Evolutionary conservation across 169 alveolate genomes (phyloP), one percentile per base, ranked within the genome.

Genomic region (Plasmodium gallinaceum): DNA sequence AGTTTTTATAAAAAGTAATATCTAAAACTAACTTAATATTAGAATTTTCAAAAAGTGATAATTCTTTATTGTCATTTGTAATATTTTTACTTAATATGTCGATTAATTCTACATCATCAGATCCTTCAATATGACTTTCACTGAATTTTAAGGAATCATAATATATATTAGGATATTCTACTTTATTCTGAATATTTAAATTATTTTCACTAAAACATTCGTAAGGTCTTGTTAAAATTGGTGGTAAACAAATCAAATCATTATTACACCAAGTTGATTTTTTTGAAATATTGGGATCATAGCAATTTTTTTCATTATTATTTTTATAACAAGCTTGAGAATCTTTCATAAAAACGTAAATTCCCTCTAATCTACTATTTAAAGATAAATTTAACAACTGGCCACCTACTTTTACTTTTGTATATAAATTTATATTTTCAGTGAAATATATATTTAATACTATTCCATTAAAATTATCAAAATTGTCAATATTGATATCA

Each of bases 211-310:
- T 91, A n/a, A 58, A 73, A 45, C 96, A 94, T 26, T 88, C 71
- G 73, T 54, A 94, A 24, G 91, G 86, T 20, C 66, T 89, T 1
- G 75, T 54, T 64, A 66, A 52, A 8, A 93, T 94, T n/a, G 95
- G 93, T 7, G 91, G 76, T 43, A 94, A 91, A 16, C 88, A 74
- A 14, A 76, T 75, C 7, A 66, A 46, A 12, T 51, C 74, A 26
- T 90, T 94, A 22, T 88, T 54, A 42, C 96, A 94, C 96, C 96
- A 94, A 1, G 66, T 52, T 9, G 95, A 92, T 37, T 90, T 92
- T 24, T 32, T 61, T 8, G 95, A 88, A 2, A 24, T 22, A 46
- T 64, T 65, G 0, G 96, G 95, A 26, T 91, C 91, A 73, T 94
- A 94, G 37, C 96, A 94, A 5, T 12, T 20, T 6, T 60, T 73